Evolutionary conservation across 148 eudicot species (phyloP).

Genomic region (Mesembryanthemum crystallinum): DNA sequence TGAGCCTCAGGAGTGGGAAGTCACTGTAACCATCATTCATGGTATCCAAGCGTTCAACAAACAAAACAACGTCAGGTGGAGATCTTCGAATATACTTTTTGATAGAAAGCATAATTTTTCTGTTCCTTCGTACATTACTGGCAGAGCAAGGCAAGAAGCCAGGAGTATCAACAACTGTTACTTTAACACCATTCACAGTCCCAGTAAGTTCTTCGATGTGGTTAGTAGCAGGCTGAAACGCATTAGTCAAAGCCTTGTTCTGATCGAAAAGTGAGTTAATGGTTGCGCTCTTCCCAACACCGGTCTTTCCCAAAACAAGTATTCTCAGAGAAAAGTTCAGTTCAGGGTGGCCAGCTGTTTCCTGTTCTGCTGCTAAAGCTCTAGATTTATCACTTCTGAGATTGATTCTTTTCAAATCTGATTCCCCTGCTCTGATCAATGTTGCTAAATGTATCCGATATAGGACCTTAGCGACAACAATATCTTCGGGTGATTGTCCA

Average conservation of each 20-base stretch:
- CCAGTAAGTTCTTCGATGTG: slow-evolving; percentile 72
- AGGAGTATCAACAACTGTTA: slow-evolving; percentile 91
- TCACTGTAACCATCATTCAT: slow-evolving; percentile 64
- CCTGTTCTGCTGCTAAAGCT: slow-evolving; percentile 66
- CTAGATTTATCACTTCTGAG: slow-evolving; percentile 62
- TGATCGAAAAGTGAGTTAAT: slow-evolving; percentile 87
- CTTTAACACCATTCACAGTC: slow-evolving; percentile 56
- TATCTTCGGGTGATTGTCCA: slow-evolving; percentile 63
- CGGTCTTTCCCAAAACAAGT: slow-evolving; percentile 82
- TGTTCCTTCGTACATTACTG: slow-evolving; percentile 52
- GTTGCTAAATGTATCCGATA: slow-evolving; percentile 87
- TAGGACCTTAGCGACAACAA: slow-evolving; percentile 77
- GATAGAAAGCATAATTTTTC: slow-evolving; percentile 63
- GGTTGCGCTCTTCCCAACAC: slow-evolving; percentile 95
- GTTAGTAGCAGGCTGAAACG: slow-evolving; percentile 77
- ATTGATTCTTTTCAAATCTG: slow-evolving; percentile 74
- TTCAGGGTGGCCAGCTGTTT: slow-evolving; percentile 50
- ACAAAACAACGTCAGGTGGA: slow-evolving; percentile 86
- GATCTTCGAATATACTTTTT: slow-evolving; percentile 58
- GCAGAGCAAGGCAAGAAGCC: slow-evolving; percentile 73
- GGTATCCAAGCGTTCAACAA: slow-evolving; percentile 80
- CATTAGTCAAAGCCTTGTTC: slow-evolving; percentile 61
- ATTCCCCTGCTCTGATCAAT: slow-evolving; percentile 70
- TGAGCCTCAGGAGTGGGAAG: slow-evolving; percentile 72
- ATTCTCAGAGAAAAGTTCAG: slow-evolving; percentile 67